A percentile compares a stretch with the other conserved stretches of the same genome.
Evolutionary conservation across 2,329 filamentous ascomycete genomes (phyloP).

Genomic region (Fusarium bactridioides): DNA sequence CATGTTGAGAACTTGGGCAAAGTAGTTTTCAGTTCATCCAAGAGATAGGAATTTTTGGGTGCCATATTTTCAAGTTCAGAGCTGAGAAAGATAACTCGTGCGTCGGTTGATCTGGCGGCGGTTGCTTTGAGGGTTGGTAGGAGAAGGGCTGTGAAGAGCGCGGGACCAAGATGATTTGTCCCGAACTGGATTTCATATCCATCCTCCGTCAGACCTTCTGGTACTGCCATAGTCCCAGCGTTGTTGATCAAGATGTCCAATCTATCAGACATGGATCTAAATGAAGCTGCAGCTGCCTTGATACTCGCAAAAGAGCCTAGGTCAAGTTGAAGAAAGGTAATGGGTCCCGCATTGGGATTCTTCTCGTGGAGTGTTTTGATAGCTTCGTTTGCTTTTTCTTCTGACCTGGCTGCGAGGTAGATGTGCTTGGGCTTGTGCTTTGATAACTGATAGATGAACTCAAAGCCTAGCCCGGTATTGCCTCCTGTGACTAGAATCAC

Average conservation of each 20-base stretch:
- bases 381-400: neutral
- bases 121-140: neutral
- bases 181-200: neutral
- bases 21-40: neutral
- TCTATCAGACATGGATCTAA: neutral
- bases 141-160: neutral
- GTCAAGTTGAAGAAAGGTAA: neutral
- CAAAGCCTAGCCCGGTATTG: neutral
- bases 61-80: neutral
- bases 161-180: neutral
- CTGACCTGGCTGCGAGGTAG: neutral
- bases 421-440: neutral
- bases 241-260: neutral
- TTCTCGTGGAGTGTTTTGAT: neutral
- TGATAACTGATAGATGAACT: neutral
- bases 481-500: neutral
- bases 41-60: neutral
- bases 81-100: neutral
- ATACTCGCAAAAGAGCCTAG: neutral
- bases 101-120: neutral
- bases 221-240: accelerated
- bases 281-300: neutral
- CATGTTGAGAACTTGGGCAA: neutral
- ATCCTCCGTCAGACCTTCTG: neutral
- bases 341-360: neutral